A percentile compares a stretch with the other conserved stretches of the same genome.
Evolutionary conservation across 2,329 filamentous ascomycete genomes (phyloP).

Genomic region (Colletotrichum sp.): DNA sequence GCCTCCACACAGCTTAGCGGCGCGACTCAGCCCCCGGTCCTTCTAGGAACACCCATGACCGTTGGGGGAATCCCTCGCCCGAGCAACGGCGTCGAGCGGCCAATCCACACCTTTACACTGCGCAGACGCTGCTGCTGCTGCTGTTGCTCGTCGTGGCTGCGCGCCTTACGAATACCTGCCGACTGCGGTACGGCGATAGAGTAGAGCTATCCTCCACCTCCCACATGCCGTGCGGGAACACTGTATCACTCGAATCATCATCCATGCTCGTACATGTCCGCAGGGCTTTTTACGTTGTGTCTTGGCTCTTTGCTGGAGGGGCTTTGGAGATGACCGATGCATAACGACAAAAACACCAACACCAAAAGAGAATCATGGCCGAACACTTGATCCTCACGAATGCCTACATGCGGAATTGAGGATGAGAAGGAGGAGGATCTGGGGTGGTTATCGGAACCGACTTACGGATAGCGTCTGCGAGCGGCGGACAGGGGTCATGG

Average conservation of each 20-base stretch:
- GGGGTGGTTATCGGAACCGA: background rate
- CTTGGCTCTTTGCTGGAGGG: background rate
- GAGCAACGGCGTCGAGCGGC: constrained; percentile 14
- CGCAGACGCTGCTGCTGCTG: background rate
- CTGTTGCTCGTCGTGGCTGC: background rate
- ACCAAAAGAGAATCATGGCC: background rate
- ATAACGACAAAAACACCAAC: background rate
- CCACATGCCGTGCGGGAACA: constrained; percentile 1
- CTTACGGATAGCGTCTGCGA: background rate
- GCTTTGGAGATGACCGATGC: constrained; percentile 9
- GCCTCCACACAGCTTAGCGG: constrained; percentile 12
- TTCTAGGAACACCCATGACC: constrained; percentile 15
- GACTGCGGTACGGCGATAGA: background rate
- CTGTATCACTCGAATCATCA: constrained; percentile 4
- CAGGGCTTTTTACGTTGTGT: background rate
- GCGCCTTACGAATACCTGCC: background rate
- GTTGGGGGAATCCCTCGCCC: constrained; percentile 5
- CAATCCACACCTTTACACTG: background rate
- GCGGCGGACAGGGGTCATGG: background rate
- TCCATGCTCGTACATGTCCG: constrained; percentile 7
- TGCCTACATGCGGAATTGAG: background rate
- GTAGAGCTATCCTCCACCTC: background rate
- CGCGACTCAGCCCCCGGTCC: constrained; percentile 17
- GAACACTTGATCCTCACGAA: background rate
- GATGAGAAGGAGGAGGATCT: background rate